phyloP scores from a whole-genome alignment of 495 filamentous ascomycete genomes.

The Achaetomiella virescens region DNA sequence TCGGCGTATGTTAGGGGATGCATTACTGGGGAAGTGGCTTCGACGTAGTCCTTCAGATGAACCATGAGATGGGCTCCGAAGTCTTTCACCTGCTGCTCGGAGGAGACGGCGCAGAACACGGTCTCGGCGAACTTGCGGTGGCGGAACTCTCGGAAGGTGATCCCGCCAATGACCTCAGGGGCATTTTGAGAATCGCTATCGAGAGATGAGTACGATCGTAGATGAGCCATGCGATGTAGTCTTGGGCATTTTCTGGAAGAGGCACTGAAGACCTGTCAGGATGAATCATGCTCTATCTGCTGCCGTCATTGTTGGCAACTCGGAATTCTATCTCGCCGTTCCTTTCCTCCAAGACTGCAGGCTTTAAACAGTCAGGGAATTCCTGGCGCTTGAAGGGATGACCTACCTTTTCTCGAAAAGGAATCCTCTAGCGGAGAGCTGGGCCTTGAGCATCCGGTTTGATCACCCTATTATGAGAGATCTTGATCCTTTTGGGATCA shows the following conservation, averaged over 20 bases:
- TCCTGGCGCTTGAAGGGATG: not conserved
- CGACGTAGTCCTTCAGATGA: conserved; percentile 95
- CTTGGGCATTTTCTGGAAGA: conserved; percentile 99
- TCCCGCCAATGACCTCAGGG: conserved; percentile 85
- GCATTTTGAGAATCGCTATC: conserved; percentile 90
- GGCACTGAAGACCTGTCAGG: conserved; percentile 87
- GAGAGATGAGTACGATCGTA: conserved; percentile 91
- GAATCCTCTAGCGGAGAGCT: conserved; percentile 32
- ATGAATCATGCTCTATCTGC: conserved; percentile 79
- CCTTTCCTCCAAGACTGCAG: conserved; percentile 84
- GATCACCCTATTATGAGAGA: not conserved
- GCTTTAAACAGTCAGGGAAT: conserved; percentile 36
- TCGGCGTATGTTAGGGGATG: conserved; percentile 97
- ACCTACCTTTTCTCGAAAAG: conserved; percentile 65
- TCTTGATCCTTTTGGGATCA: conserved; percentile 22
- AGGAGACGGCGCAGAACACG: conserved; percentile 94
- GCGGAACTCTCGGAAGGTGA: conserved; percentile 89
- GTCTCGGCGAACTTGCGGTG: conserved; percentile 89
- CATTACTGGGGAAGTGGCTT: conserved; percentile 90
- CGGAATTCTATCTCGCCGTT: conserved; percentile 92
- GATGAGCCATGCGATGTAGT: conserved; percentile 94
- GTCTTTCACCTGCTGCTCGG: conserved; percentile 94
- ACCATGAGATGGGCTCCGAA: conserved; percentile 96
- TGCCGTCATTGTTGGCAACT: conserved; percentile 91
- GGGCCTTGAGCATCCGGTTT: conserved; percentile 3